Evolutionary conservation across 768 basidiomycete genomes (phyloP).

Genomic region (Naganishia vaughanmartiniae): DNA sequence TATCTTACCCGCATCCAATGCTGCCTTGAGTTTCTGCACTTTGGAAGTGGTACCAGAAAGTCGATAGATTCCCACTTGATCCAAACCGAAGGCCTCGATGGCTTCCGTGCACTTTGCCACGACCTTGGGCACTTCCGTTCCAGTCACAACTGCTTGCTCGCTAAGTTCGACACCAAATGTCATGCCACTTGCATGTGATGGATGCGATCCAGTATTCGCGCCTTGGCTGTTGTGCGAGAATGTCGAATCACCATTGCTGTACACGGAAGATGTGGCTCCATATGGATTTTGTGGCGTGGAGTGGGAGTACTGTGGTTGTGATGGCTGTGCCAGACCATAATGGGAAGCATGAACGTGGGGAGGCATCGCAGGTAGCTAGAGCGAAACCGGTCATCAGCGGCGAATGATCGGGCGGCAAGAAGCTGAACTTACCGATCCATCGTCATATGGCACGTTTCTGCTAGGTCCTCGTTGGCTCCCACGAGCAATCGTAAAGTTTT

Average conservation of each 20-base stretch:
- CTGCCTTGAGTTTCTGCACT: conserved; percentile 74
- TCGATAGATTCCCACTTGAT: conserved; percentile 85
- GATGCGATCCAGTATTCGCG: not conserved
- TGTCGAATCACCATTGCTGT: conserved; percentile 11
- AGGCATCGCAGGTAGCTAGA: conserved; percentile 48
- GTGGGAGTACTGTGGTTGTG: conserved; percentile 15
- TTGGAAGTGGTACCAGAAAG: conserved; percentile 87
- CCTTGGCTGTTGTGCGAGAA: conserved; percentile 13
- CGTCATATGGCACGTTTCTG: conserved; percentile 82
- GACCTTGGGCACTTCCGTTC: conserved; percentile 80
- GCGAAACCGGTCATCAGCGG: not conserved
- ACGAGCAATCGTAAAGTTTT: conserved; percentile 90
- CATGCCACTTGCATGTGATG: conserved; percentile 31
- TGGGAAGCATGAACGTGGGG: conserved; percentile 44
- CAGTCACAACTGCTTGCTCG: conserved; percentile 90
- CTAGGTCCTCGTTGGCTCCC: conserved; percentile 69
- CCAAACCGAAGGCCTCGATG: conserved; percentile 84
- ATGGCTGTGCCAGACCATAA: conserved; percentile 19
- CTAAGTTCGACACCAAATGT: conserved; percentile 90
- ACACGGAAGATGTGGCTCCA: conserved; percentile 16
- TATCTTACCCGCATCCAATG: conserved; percentile 73
- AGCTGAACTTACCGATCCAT: conserved; percentile 79
- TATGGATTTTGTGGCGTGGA: conserved; percentile 25
- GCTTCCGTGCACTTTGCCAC: conserved; percentile 84
- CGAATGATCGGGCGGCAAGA: not conserved